Percentiles rank a stretch among this genome's conserved stretches.
These are phyloP conservation scores for Hyaloscypha hepaticicola DNA, from an alignment of 495 filamentous ascomycete species.

Conservation along the genomic window DNA sequence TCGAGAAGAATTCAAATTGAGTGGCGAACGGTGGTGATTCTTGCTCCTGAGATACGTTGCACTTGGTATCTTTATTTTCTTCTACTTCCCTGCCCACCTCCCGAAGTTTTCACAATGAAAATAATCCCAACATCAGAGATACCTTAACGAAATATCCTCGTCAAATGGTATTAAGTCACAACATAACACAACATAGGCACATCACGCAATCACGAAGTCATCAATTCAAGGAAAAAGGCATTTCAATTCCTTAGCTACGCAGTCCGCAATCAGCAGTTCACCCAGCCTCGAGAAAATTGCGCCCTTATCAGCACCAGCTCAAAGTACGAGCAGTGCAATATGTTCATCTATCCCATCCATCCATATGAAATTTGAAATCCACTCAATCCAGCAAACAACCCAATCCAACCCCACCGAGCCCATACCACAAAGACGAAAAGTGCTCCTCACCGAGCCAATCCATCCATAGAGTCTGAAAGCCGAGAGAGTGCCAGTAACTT, in stretches of 20 bases:
- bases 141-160: no score
- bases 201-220: not conserved
- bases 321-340: not conserved
- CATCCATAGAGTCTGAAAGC: not conserved
- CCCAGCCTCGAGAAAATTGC: not conserved
- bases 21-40: no score
- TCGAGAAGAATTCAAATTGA: no score
- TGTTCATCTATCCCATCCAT: not conserved
- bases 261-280: not conserved
- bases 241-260: not conserved
- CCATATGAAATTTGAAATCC: not conserved
- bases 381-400: not conserved
- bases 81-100: no score
- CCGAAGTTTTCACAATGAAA: no score
- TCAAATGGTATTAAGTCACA: no score
- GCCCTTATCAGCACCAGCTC: not conserved
- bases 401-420: not conserved
- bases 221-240: not conserved
- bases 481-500: constrained; percentile 1
- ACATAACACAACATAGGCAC: no score
- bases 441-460: not conserved
- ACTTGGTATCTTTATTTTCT: no score
- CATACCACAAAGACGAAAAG: not conserved
- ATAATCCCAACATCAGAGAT: no score
- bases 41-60: no score